Evolutionary conservation across 2,329 filamentous ascomycete genomes (phyloP).

Genomic region (Byssothecium circinans): DNA sequence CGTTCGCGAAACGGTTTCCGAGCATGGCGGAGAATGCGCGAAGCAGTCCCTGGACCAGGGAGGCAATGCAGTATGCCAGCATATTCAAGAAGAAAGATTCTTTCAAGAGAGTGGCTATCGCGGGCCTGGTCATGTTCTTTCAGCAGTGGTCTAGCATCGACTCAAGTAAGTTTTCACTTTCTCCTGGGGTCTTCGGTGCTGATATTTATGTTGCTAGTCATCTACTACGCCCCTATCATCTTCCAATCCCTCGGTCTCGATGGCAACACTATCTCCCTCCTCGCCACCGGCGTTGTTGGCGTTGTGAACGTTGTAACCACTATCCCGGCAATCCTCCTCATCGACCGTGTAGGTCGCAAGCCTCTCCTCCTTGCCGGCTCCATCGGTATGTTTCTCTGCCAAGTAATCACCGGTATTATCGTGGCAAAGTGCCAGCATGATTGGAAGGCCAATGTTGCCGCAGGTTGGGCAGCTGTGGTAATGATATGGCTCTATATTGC

Average conservation of each 20-base stretch:
- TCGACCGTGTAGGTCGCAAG: constrained; percentile 60
- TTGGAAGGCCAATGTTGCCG: constrained; percentile 20
- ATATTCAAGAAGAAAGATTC: constrained; percentile 54
- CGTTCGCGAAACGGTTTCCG: constrained; percentile 51
- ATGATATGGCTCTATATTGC: constrained; percentile 37
- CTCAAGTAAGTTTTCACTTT: too few relatives aligned
- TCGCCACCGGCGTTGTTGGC: constrained; percentile 63
- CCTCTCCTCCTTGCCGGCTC: constrained; percentile 57
- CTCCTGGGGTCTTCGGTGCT: too few relatives aligned
- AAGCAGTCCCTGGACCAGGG: constrained; percentile 48
- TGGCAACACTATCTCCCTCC: constrained; percentile 56
- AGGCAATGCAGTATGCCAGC: constrained; percentile 56
- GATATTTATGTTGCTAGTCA: too few relatives aligned
- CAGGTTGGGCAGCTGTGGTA: constrained; percentile 31
- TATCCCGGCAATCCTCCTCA: constrained; percentile 58
- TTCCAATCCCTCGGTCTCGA: constrained; percentile 61
- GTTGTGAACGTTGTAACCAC: constrained; percentile 60
- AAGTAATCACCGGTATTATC: constrained; percentile 29
- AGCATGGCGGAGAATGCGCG: constrained; percentile 45
- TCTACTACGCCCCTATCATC: constrained; percentile 61
- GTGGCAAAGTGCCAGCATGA: constrained; percentile 31
- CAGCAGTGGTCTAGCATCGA: constrained; percentile 52
- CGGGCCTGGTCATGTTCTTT: constrained; percentile 53
- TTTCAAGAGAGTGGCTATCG: constrained; percentile 51
- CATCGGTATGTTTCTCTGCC: constrained; percentile 38